Evolutionary conservation across 148 eudicot genomes (phyloP).

Genomic region (Silene uniflora): DNA sequence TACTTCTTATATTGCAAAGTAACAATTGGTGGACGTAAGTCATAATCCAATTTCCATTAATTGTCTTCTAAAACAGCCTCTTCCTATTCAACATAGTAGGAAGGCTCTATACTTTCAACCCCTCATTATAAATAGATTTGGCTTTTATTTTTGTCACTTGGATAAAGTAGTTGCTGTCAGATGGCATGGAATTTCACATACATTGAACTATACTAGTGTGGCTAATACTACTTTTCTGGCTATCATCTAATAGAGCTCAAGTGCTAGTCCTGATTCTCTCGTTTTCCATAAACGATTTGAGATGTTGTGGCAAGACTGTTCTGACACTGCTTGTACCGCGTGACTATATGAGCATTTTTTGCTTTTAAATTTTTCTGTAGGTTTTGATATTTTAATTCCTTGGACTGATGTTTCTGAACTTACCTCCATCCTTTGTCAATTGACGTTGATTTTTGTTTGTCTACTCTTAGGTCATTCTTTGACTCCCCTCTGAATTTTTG

Average conservation of each 20-base stretch:
- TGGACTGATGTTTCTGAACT: not conserved
- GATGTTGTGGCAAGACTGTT: not conserved
- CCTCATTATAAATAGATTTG: not conserved
- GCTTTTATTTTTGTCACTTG: not conserved
- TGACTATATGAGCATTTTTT: not conserved
- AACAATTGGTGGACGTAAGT: not conserved
- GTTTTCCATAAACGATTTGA: not conserved
- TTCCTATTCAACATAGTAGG: not conserved
- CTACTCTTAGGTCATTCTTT: not conserved
- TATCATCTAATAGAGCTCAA: not conserved
- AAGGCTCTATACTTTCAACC: not conserved
- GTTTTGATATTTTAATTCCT: not conserved
- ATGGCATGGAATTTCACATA: not conserved
- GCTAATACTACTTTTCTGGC: not conserved
- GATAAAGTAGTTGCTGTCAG: not conserved
- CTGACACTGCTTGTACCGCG: not conserved
- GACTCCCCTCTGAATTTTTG: slow-evolving; percentile 19
- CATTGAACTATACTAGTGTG: not conserved
- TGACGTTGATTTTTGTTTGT: slow-evolving; percentile 1
- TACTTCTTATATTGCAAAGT: not conserved
- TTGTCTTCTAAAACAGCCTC: not conserved
- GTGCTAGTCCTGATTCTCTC: not conserved
- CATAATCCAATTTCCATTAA: not conserved
- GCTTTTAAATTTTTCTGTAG: not conserved
- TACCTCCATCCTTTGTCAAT: not conserved